Conservation (phyloP, 768 basidiomycete species). For the Termitomyces sp. region DNA sequence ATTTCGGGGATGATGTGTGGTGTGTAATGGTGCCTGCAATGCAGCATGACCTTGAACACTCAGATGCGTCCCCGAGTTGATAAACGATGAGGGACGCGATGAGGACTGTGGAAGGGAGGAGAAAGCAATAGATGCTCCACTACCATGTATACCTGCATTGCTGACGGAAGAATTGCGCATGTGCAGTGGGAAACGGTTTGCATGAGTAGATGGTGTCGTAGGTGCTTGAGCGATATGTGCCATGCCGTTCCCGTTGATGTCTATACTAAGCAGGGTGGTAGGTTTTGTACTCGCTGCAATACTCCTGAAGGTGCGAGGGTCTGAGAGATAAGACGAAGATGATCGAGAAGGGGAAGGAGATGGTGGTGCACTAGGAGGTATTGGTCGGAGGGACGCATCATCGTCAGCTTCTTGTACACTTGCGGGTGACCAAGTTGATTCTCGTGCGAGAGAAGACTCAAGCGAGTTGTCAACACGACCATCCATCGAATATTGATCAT, state of each 20-base stretch:
- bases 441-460: slow-evolving; percentile 58
- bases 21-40: slow-evolving; percentile 81
- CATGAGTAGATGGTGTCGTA: slow-evolving; percentile 47
- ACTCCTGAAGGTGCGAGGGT: slow-evolving; percentile 76
- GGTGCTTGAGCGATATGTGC: slow-evolving; percentile 91
- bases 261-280: slow-evolving; percentile 89
- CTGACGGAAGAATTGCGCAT: slow-evolving; percentile 48
- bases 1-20: slow-evolving; percentile 89
- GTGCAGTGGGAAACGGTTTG: slow-evolving; percentile 55
- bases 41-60: slow-evolving; percentile 16
- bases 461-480: slow-evolving; percentile 44
- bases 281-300: slow-evolving; percentile 90
- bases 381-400: slow-evolving; percentile 85
- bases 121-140: slow-evolving; percentile 65
- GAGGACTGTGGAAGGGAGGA: slow-evolving; percentile 57
- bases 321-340: slow-evolving; percentile 79
- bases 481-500: slow-evolving; percentile 37
- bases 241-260: slow-evolving; percentile 73
- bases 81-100: slow-evolving; percentile 38
- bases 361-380: slow-evolving; percentile 84
- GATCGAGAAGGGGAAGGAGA: slow-evolving; percentile 84
- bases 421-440: slow-evolving; percentile 76
- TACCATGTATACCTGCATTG: slow-evolving; percentile 35
- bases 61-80: slow-evolving; percentile 21
- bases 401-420: slow-evolving; percentile 85